Conservation (phyloP, 2,329 filamentous ascomycete species). For the Cladosporium sp. region DNA sequence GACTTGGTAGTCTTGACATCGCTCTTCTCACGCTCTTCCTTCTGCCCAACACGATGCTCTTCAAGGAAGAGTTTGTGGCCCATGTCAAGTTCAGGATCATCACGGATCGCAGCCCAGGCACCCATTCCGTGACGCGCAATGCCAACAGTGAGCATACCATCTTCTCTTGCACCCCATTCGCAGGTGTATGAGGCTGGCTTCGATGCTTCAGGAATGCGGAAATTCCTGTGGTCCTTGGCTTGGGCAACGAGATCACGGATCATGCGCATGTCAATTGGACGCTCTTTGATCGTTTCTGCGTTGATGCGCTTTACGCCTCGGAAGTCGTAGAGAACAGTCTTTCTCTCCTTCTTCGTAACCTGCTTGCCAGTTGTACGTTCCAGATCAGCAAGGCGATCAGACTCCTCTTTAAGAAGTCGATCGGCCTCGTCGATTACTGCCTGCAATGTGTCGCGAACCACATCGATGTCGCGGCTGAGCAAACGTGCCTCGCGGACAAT, state of each 20-base stretch:
- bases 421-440: conserved; percentile 73
- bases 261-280: conserved; percentile 82
- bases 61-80: conserved; percentile 91
- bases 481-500: conserved; percentile 84
- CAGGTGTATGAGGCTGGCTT: conserved; percentile 91
- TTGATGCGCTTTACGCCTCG: conserved; percentile 91
- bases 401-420: conserved; percentile 69
- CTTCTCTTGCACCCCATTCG: conserved; percentile 86
- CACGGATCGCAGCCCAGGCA: conserved; percentile 89
- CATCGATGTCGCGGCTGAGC: conserved; percentile 73
- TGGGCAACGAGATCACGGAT: conserved; percentile 68
- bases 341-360: conserved; percentile 94
- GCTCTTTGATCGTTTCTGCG: conserved; percentile 88
- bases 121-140: conserved; percentile 93
- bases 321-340: conserved; percentile 93
- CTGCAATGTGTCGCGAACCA: conserved; percentile 70
- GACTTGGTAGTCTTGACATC: conserved; percentile 74
- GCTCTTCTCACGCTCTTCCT: conserved; percentile 78
- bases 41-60: conserved; percentile 96
- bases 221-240: conserved; percentile 66
- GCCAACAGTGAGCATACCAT: conserved; percentile 93
- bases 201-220: conserved; percentile 84
- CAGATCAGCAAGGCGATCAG: conserved; percentile 55
- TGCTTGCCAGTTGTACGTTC: conserved; percentile 72
- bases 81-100: conserved; percentile 82